Conservation (phyloP, 164 flowering plant genomes). For the Sextonia rubra region DNA sequence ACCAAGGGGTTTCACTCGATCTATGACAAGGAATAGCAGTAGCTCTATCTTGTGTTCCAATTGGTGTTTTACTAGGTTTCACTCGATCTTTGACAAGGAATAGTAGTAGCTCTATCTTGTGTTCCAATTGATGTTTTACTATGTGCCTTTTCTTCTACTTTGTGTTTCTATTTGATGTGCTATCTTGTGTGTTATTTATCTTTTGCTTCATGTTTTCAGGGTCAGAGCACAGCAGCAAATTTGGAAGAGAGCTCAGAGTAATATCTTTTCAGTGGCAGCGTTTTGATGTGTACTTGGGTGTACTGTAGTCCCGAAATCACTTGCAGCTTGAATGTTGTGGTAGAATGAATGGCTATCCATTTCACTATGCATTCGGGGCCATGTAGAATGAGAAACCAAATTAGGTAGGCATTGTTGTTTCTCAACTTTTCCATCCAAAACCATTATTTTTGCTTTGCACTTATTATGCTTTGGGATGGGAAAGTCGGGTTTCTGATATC, state of each 20-base stretch:
- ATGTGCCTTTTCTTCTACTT: too few relatives aligned
- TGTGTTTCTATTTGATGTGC: not conserved
- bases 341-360: not conserved
- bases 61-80: too few relatives aligned
- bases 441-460: not conserved
- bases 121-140: too few relatives aligned
- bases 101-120: too few relatives aligned
- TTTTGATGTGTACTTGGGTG: not conserved
- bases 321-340: not conserved
- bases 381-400: not conserved
- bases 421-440: not conserved
- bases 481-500: not conserved
- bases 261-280: conserved; percentile 4
- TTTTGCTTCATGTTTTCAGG: conserved; percentile 26
- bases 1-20: too few relatives aligned
- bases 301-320: not conserved
- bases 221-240: conserved; percentile 18
- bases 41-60: too few relatives aligned
- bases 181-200: not conserved
- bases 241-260: conserved; percentile 35
- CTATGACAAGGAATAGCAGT: too few relatives aligned
- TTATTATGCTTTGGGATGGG: not conserved
- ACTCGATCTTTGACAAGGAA: too few relatives aligned
- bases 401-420: not conserved
- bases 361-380: not conserved